Base-by-base conservation (phyloP, 2,329 filamentous ascomycete genomes). In the Aureobasidium sp. region DNA sequence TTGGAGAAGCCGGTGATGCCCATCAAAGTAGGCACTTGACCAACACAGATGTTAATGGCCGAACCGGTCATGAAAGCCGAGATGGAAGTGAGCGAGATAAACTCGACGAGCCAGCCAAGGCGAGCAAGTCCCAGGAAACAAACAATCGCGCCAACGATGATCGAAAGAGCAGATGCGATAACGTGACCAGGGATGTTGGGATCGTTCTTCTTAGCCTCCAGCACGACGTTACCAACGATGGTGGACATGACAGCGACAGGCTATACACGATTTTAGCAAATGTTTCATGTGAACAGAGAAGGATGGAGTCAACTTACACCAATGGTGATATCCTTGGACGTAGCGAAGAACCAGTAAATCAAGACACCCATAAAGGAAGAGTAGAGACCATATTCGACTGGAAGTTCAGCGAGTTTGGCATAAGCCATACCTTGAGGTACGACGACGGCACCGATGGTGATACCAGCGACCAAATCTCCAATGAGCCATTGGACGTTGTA, bases 401-500 rank as follows among this genome's bases (percentile, higher is more conserved):
- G 77, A n/a, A 97, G 77, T 56, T 84, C 79, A 39, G 91, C 91
- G 22, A 97, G 77, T 57, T 84, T 76, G 25, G 91, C 90, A 70
- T 97, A 97, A 1, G 91, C 90, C 91, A 97, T 96, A 57, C 89
- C 86, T 67, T 97, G 91, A 5, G 91, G 91, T n/a, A 97, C 88
- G 22, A 96, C 90, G 21, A 90, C 86, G 47, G 84, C 78, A 35
- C 86, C 86, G 48, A 87, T 81, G 3, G 84, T 88, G 56, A 87
- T 76, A 73, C 87, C 91, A 55, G 93, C 91, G 54, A 97, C 84
- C 41, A 97, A 70, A 71, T 98, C 93, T 62, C 93, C 93, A 14
- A 82, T 68, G 5, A 96, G 71, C 93, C 93, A 98, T 73, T 90
- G 84, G 3, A 84, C 10, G 66, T 98, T 98, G 73, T 98, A 98